Evolutionary conservation across 2,329 filamentous ascomycete species (phyloP).

Genomic region (Colletotrichum sp.): DNA sequence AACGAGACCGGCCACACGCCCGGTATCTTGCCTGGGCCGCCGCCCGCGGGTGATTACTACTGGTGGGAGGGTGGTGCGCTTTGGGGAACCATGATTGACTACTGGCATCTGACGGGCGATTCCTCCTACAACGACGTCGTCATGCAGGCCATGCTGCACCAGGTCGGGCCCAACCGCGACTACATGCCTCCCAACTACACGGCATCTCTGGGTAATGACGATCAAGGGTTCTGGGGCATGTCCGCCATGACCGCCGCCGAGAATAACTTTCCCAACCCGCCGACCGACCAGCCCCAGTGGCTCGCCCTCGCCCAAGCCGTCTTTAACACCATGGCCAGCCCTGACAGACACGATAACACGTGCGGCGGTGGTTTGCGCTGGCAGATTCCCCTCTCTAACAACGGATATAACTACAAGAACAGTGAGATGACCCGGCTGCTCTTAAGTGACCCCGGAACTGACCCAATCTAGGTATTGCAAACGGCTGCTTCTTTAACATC

Average conservation of each 20-base stretch:
- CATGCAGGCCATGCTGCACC: slow-evolving; percentile 61
- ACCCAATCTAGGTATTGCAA: slow-evolving; percentile 54
- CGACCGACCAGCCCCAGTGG: slow-evolving; percentile 60
- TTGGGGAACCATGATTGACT: slow-evolving; percentile 73
- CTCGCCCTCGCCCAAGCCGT: slow-evolving; percentile 72
- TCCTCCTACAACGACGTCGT: slow-evolving; percentile 64
- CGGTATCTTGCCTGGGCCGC: slow-evolving; percentile 63
- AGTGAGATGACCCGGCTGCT: slow-evolving; percentile 34
- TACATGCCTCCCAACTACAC: slow-evolving; percentile 68
- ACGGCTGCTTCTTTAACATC: slow-evolving; percentile 68
- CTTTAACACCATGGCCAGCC: slow-evolving; percentile 64
- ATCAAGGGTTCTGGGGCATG: slow-evolving; percentile 75
- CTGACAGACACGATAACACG: slow-evolving; percentile 66
- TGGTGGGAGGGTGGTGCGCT: slow-evolving; percentile 78
- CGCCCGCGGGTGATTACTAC: slow-evolving; percentile 61
- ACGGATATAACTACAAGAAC: slow-evolving; percentile 79
- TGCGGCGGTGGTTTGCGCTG: slow-evolving; percentile 78
- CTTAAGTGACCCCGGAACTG: background rate
- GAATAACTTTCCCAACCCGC: slow-evolving; percentile 64
- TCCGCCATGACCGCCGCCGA: slow-evolving; percentile 72
- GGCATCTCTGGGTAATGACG: slow-evolving; percentile 66
- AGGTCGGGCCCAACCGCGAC: slow-evolving; percentile 59
- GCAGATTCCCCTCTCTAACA: slow-evolving; percentile 79
- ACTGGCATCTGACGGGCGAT: slow-evolving; percentile 73
- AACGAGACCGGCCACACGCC: slow-evolving; percentile 57